Evolutionary conservation across 345 rosid genomes (phyloP), one percentile per base, ranked within the genome.

Genomic region (Erucastrum elatum): DNA sequence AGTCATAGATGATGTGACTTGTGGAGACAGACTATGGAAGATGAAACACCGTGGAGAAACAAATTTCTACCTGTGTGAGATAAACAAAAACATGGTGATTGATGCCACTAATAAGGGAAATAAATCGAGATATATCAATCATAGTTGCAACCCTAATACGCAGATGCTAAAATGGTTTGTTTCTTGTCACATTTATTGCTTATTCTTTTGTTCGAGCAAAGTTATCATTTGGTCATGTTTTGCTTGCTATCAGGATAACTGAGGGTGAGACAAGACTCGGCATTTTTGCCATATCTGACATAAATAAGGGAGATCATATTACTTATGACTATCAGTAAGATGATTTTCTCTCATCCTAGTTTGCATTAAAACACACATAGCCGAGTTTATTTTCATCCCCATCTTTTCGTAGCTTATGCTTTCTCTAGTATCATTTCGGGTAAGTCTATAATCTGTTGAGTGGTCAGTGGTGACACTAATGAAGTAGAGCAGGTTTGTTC

Each of bases 241-340:
- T 59, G 25, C 62, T 44, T 79, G 64, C 26, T 60, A 34, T 21
- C 76, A 93, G 99, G 99, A 93, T 91, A 81, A 90, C 87, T 61
- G 99, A 93, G 37, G 98, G 99, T 2, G 99, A 96, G 84, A 96
- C 98, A 26, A 91, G 99, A 87, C 93, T 96, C 26, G 99, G 99
- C 56, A 91, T 96, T 72, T 96, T 96, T 82, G 99, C 99, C 4
- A 88, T 87, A 4, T 84, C 88, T 61, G 91, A 88, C 80, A 91
- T 96, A 55, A 81, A 84, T 78, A 90, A 80, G 85, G 98, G 98
- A 86, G 97, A 96, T 80, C 94, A 90, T 84, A 83, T 96, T 78
- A 96, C 99, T 34, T 96, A 96, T 76, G 99, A 96, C 83, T 96
- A 96, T 80, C 94, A 96, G 99, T 96, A 88, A 66, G 98, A 68